Evolutionary conservation across 805 yeast genomes (phyloP), one percentile per base, ranked within the genome.

Genomic region (Candida pseudofarinosa): DNA sequence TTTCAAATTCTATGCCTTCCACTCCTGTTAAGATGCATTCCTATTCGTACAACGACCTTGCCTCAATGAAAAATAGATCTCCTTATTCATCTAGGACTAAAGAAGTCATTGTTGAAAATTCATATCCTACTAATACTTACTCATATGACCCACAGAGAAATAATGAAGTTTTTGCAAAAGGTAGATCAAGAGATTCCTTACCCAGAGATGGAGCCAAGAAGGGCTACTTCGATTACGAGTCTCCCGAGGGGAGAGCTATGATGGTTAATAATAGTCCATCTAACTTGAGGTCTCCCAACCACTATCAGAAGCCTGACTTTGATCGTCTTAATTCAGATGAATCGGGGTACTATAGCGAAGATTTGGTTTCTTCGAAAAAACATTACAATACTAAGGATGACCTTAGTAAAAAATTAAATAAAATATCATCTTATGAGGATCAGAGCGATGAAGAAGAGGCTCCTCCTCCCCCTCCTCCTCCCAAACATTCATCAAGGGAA

Each of bases 381-480:
- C 54, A 60, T 40, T 55, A 55, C 36, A 47, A 48, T 16, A 65
- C 72, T 1, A 54, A 54, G 31, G 72, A 67, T 17, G 72, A 67
- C 38, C 53, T 66, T 34, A 60, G 69, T 19, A 59, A 54, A 39
- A 66, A 66, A 40, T 44, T 67, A 35, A 54, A 63, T 3, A 46
- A 48, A 6, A 51, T 45, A 33, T 48, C 51, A 8, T 52, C 60
- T 15, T 52, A 53, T 19, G 58, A 54, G 15, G 39, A 35, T 33
- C 54, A 53, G 5, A 51, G 39, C 3, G 58, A 52, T 12, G 50
- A 41, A 19, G 48, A 47, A 10, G 39, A 33, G 23, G 48, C 42
- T 2, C 48, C 48, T 18, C 63, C 67, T n/a, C 31, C 31, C 12
- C 67, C 66, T 1, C 76, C 76, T 4, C 65, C 69, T 4, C 67